Evolutionary conservation across 805 yeast species (phyloP).

Genomic region (Lipomyces chichibuensis): DNA sequence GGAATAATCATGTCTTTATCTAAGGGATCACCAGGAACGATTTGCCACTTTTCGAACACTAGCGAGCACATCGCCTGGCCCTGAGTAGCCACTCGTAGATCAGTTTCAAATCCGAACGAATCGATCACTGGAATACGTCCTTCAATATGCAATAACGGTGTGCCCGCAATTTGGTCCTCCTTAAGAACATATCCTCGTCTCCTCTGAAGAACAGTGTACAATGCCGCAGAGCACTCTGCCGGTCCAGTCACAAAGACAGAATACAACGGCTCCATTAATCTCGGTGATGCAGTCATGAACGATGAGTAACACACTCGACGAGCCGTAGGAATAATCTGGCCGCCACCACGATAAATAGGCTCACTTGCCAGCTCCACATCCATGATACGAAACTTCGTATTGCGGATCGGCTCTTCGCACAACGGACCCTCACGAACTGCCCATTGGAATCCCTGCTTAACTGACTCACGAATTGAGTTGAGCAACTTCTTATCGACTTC

Average conservation of each 20-base stretch:
- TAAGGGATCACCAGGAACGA: conserved; percentile 90
- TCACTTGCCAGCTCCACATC: conserved; percentile 59
- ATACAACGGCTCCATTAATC: conserved; percentile 80
- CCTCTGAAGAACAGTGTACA: conserved; percentile 55
- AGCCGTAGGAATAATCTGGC: conserved; percentile 74
- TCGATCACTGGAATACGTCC: conserved; percentile 87
- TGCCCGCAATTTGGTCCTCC: conserved; percentile 66
- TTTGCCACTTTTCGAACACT: conserved; percentile 70
- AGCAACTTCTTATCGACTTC: conserved; percentile 65
- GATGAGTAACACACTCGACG: conserved; percentile 85
- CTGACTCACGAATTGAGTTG: conserved; percentile 53
- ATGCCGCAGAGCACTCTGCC: conserved; percentile 51
- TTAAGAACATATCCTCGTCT: conserved; percentile 69
- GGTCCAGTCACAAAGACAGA: conserved; percentile 61
- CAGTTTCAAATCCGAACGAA: conserved; percentile 86
- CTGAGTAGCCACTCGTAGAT: conserved; percentile 71
- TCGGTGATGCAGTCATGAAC: conserved; percentile 73
- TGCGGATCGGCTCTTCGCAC: conserved; percentile 79
- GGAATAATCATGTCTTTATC: conserved; percentile 67
- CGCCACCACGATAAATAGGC: conserved; percentile 56
- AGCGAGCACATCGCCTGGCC: conserved; percentile 76
- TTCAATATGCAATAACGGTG: conserved; percentile 62
- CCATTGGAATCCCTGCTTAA: conserved; percentile 83
- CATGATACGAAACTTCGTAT: conserved; percentile 69
- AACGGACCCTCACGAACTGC: conserved; percentile 85